Evolutionary conservation across 2,329 filamentous ascomycete species (phyloP).

Genomic region (Talaromyces verruculosus): DNA sequence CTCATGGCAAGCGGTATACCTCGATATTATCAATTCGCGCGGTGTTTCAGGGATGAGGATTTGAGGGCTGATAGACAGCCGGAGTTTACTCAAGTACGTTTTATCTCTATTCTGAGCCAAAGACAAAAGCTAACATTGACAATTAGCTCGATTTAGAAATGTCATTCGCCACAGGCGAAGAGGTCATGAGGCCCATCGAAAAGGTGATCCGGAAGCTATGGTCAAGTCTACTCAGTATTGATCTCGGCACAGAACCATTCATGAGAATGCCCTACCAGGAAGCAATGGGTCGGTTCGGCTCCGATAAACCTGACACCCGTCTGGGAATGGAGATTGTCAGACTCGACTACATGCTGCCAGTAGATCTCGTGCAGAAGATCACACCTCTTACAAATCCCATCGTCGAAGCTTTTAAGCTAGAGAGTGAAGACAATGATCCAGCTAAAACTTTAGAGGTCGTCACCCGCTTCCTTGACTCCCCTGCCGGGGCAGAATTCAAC

Average conservation of each 20-base stretch:
- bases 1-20: slow-evolving; percentile 86
- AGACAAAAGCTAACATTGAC: not conserved
- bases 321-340: slow-evolving; percentile 67
- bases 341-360: slow-evolving; percentile 63
- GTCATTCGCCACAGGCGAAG: slow-evolving; percentile 72
- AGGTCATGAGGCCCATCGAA: slow-evolving; percentile 64
- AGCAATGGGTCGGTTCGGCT: slow-evolving; percentile 78
- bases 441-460: slow-evolving; percentile 62
- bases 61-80: slow-evolving; percentile 88
- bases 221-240: slow-evolving; percentile 48
- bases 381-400: slow-evolving; percentile 65
- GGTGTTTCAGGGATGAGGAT: slow-evolving; percentile 94
- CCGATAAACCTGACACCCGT: slow-evolving; percentile 88
- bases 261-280: slow-evolving; percentile 67
- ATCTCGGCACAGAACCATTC: slow-evolving; percentile 52
- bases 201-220: slow-evolving; percentile 58
- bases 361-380: slow-evolving; percentile 72
- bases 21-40: slow-evolving; percentile 88
- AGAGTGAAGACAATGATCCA: slow-evolving; percentile 48
- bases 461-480: slow-evolving; percentile 67
- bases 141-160: slow-evolving; percentile 85
- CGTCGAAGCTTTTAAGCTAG: slow-evolving; percentile 72
- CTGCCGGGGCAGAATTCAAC: slow-evolving; percentile 58
- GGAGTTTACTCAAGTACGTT: slow-evolving; percentile 82
- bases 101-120: not conserved